Percentiles rank a stretch among this genome's conserved stretches.
Evolutionary conservation across 1,139 yeast species (phyloP).

Genomic region (Zygoascus sp.): DNA sequence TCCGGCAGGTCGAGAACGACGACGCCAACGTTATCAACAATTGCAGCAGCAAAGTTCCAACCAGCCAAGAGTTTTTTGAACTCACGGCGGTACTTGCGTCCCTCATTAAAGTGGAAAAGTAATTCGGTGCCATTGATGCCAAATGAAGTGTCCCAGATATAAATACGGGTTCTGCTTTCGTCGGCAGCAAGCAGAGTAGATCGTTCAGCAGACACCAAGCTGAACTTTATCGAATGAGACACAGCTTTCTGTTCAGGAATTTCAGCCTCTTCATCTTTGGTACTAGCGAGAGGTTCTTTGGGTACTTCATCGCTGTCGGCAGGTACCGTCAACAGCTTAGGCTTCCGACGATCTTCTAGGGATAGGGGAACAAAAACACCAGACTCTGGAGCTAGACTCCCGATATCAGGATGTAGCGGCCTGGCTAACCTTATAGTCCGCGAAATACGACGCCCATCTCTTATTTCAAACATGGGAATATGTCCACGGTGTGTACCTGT

Average conservation of each 20-base stretch:
- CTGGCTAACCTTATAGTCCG: not conserved
- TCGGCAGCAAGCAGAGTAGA: constrained; percentile 63
- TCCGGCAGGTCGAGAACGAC: constrained; percentile 54
- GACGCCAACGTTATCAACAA: constrained; percentile 50
- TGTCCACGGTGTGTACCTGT: no score
- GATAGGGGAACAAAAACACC: not conserved
- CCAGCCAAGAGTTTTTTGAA: constrained; percentile 58
- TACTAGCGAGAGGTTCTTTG: no score
- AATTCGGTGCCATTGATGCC: constrained; percentile 44
- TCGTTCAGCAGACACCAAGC: constrained; percentile 43
- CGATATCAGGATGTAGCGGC: no score
- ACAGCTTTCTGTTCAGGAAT: not conserved
- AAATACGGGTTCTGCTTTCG: constrained; percentile 42
- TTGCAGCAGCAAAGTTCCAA: constrained; percentile 59
- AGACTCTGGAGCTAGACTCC: not conserved
- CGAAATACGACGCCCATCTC: not conserved
- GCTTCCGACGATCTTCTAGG: not conserved
- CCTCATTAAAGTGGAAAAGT: constrained; percentile 33
- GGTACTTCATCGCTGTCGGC: no score
- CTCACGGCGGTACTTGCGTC: constrained; percentile 26
- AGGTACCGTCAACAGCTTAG: constrained; percentile 1
- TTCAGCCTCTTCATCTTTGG: not conserved
- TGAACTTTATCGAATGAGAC: constrained; percentile 14
- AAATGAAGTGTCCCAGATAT: constrained; percentile 54
- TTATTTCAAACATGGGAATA: not conserved